Evolutionary conservation across 2,329 filamentous ascomycete genomes (phyloP).

Genomic region (Graphilbum fragrans): DNA sequence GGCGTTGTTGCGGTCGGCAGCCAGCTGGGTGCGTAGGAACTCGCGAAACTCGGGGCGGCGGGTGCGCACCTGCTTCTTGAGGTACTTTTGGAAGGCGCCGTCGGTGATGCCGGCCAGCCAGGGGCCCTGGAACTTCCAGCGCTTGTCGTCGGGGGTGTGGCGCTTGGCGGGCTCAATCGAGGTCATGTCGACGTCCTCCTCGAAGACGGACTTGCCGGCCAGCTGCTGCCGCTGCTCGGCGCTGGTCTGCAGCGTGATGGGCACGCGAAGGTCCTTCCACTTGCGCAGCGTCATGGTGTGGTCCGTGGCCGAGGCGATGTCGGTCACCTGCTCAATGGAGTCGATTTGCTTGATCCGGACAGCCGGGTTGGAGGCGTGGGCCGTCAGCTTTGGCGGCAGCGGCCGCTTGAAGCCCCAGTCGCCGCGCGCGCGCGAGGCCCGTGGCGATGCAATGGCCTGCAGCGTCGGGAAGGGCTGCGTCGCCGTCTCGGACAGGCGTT

Average conservation of each 20-base stretch:
- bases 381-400: conserved; percentile 64
- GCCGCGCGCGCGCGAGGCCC: conserved; percentile 58
- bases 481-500: conserved; percentile 50
- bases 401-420: conserved; percentile 91
- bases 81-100: conserved; percentile 45
- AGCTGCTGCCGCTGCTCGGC: conserved; percentile 12
- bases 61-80: conserved; percentile 39
- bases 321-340: conserved; percentile 77
- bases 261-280: conserved; percentile 70
- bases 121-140: conserved; percentile 57
- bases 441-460: conserved; percentile 69
- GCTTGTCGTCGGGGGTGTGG: conserved; percentile 27
- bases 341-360: conserved; percentile 71
- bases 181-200: conserved; percentile 44
- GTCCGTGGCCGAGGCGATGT: conserved; percentile 74
- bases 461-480: conserved; percentile 71
- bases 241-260: conserved; percentile 30
- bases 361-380: conserved; percentile 58
- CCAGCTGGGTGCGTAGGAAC: conserved; percentile 37
- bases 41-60: conserved; percentile 41
- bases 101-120: conserved; percentile 53
- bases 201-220: conserved; percentile 42
- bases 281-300: conserved; percentile 72
- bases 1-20: conserved; percentile 29
- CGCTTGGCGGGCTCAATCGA: conserved; percentile 21